phyloP scores from a whole-genome alignment of 2,329 filamentous ascomycete species.

The Penicillium occitanis region DNA sequence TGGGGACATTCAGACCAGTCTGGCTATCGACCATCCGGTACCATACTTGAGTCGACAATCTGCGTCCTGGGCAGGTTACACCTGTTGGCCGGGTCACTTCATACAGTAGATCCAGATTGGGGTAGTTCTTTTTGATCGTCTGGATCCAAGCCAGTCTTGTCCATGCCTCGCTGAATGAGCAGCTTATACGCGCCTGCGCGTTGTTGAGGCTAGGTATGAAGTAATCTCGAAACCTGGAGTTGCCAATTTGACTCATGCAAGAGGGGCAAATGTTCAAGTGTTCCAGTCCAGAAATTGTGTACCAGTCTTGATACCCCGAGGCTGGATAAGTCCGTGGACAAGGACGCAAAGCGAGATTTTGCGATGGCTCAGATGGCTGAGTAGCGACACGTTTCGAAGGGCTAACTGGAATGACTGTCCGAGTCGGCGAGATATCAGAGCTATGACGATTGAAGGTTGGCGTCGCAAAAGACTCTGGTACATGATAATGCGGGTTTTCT shows the following conservation, averaged over 20 bases:
- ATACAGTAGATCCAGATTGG: conserved; percentile 68
- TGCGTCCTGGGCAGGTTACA: conserved; percentile 59
- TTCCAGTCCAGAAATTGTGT: conserved; percentile 68
- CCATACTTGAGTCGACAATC: conserved; percentile 65
- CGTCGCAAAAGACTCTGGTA: not conserved
- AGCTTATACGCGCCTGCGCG: conserved; percentile 61
- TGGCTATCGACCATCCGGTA: conserved; percentile 70
- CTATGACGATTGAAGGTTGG: not conserved
- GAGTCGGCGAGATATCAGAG: conserved; percentile 7
- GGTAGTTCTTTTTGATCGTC: conserved; percentile 67
- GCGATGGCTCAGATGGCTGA: conserved; percentile 3
- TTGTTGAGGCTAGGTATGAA: conserved; percentile 64
- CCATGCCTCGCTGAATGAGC: conserved; percentile 81
- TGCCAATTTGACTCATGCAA: conserved; percentile 72
- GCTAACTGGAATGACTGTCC: conserved; percentile 16
- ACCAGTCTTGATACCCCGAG: conserved; percentile 72
- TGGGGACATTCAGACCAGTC: conserved; percentile 61
- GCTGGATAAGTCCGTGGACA: conserved; percentile 67
- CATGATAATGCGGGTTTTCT: conserved; percentile 7
- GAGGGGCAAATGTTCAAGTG: conserved; percentile 79
- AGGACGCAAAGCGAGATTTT: conserved; percentile 53
- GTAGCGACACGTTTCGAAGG: conserved; percentile 21
- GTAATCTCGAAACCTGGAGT: conserved; percentile 65
- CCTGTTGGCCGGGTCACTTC: conserved; percentile 64
- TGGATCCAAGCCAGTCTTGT: conserved; percentile 81